Evolutionary conservation across 305 asterid genomes (phyloP), one percentile per base, ranked within the genome.

Genomic region (Nicotiana rustica): DNA sequence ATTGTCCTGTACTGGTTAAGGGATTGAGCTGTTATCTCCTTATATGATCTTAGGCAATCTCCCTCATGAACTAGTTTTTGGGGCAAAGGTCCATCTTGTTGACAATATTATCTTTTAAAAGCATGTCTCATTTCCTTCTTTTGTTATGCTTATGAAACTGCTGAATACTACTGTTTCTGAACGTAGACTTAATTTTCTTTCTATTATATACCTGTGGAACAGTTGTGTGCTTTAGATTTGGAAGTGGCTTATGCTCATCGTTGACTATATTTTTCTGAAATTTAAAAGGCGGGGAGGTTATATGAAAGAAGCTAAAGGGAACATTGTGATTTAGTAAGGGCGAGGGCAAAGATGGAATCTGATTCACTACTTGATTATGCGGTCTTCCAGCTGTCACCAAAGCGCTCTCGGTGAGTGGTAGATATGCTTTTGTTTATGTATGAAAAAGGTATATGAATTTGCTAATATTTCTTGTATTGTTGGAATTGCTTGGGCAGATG

Each of bases 311-410:
- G 82, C 69, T 77, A 35, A 82, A 77, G 85, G 78, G 67, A 64
- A 64, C 67, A 77, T 47, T 56, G 83, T 25, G 79, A 82, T 81
- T 61, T 62, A 71, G 83, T 71, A 64, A 78, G 88, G 90, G 85
- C 88, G 83, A 78, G 52, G 77, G 66, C 75, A 59, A 89, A 86
- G 85, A 92, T 95, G 97, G 93, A 90, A 86, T 79, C 94, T 1
- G 97, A 92, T 60, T 83, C 90, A 3, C 92, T 91, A 84, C 93
- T 95, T 61, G 99, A 95, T 86, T 95, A 89, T 86, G 99, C 98
- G 38, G 88, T 92, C 29, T 93, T 95, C 87, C 98, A 91, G 91
- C 91, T 95, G 60, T 94, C 99, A 0, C 99, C 98, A 1, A 94
- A 88, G 86, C 97, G 92, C 2, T 89, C 97, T 4, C 86, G 99